phyloP scores from a whole-genome alignment of 2,329 filamentous ascomycete genomes.

The Fusarium sp. region DNA sequence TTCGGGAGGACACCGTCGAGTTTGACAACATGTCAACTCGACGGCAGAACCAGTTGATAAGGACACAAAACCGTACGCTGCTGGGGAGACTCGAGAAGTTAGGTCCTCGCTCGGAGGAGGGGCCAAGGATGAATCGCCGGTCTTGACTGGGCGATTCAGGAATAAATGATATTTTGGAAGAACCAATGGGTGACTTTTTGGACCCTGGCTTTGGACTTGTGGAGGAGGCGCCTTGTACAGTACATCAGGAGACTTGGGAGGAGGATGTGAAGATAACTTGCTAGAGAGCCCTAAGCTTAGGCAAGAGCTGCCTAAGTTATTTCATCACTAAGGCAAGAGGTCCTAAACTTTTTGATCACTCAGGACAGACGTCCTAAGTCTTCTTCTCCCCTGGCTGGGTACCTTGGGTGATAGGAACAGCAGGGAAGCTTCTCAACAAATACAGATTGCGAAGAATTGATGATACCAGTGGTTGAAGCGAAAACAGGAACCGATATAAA shows the following conservation, averaged over 20 bases:
- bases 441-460: neutral
- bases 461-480: neutral
- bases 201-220: neutral
- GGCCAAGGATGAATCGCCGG: neutral
- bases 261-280: neutral
- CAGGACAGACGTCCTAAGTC: neutral
- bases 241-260: neutral
- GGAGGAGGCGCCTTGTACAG: neutral
- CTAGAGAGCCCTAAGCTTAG: neutral
- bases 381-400: neutral
- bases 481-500: neutral
- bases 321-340: neutral
- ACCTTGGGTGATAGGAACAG: neutral
- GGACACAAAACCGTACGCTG: accelerated
- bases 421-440: neutral
- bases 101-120: neutral
- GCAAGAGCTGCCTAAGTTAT: neutral
- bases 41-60: neutral
- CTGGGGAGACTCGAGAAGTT: neutral
- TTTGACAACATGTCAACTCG: slow-evolving; percentile 6
- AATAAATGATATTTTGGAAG: neutral
- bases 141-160: neutral
- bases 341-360: neutral
- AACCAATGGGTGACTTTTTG: neutral
- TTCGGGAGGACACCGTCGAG: slow-evolving; percentile 7